Conservation (phyloP, 352 stramenopile species). For the Saprolegnia diclina region DNA sequence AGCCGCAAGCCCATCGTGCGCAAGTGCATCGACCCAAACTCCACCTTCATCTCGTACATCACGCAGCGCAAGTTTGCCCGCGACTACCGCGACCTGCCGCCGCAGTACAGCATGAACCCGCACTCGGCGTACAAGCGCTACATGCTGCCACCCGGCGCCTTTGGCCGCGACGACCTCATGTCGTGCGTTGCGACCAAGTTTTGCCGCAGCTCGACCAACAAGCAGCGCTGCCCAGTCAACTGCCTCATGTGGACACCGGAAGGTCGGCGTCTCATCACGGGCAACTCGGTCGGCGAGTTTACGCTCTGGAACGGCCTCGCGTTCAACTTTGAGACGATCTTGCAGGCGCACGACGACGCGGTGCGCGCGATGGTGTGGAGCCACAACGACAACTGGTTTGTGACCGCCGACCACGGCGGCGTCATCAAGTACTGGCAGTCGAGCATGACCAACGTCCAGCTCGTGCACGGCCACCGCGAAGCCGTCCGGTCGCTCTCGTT, state of each 20-base stretch:
- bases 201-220: slow-evolving; percentile 86
- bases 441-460: slow-evolving; percentile 84
- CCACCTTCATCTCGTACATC: slow-evolving; percentile 79
- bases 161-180: slow-evolving; percentile 58
- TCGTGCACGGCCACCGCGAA: slow-evolving; percentile 80
- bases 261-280: slow-evolving; percentile 91
- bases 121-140: slow-evolving; percentile 83
- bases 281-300: slow-evolving; percentile 96
- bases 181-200: slow-evolving; percentile 84
- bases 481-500: slow-evolving; percentile 95
- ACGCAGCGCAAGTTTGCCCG: slow-evolving; percentile 66
- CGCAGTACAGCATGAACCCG: slow-evolving; percentile 31
- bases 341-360: slow-evolving; percentile 86
- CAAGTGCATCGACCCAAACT: slow-evolving; percentile 82
- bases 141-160: slow-evolving; percentile 69
- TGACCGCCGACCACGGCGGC: slow-evolving; percentile 84
- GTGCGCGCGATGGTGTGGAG: slow-evolving; percentile 89
- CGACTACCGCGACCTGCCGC: slow-evolving; percentile 47
- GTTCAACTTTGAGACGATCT: slow-evolving; percentile 97
- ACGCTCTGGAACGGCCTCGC: slow-evolving; percentile 97
- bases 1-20: slow-evolving; percentile 84
- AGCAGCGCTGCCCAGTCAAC: slow-evolving; percentile 88
- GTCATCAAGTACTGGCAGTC: slow-evolving; percentile 92
- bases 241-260: slow-evolving; percentile 95
- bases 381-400: slow-evolving; percentile 86